Percentiles rank a stretch among this genome's conserved stretches.
These are phyloP conservation scores for Mayamaea pseudoterrestris DNA, from an alignment of 108 stramenopile species.

Conservation along the genomic window DNA sequence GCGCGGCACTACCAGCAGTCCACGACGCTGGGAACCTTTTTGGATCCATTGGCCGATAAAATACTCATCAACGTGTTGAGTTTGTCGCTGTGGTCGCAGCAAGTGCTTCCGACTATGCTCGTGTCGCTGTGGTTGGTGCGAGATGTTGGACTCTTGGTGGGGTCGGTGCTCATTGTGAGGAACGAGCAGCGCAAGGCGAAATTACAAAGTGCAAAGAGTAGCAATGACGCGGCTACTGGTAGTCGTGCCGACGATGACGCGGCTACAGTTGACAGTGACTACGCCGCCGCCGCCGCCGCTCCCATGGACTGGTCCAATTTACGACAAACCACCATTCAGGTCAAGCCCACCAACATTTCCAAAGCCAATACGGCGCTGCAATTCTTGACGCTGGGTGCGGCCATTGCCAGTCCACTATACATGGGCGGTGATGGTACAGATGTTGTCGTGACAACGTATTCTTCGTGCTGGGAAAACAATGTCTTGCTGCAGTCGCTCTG, in stretches of 20 bases:
- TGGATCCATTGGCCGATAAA: conserved; percentile 83
- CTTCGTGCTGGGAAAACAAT: too few relatives aligned
- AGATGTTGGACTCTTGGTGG: conserved; percentile 38
- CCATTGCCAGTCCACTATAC: too few relatives aligned
- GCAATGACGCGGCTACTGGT: background rate
- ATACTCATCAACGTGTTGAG: conserved; percentile 41
- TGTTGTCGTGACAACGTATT: too few relatives aligned
- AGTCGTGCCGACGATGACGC: background rate
- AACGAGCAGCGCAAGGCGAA: too few relatives aligned
- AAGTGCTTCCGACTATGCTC: conserved; percentile 41
- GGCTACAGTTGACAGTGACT: background rate
- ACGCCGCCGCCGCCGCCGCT: background rate
- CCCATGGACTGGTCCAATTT: conserved; percentile 23
- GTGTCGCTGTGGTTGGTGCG: conserved; percentile 53
- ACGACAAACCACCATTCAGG: conserved; percentile 42
- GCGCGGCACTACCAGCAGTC: conserved; percentile 46
- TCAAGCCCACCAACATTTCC: conserved; percentile 49
- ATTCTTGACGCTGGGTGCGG: conserved; percentile 58
- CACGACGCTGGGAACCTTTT: conserved; percentile 70
- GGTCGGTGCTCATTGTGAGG: conserved; percentile 11
- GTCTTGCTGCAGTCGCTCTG: too few relatives aligned
- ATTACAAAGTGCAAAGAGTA: too few relatives aligned
- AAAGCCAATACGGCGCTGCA: conserved; percentile 75
- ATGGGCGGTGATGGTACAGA: too few relatives aligned
- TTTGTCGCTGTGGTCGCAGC: conserved; percentile 42